Evolutionary conservation across 805 yeast species (phyloP).

Genomic region (Kazachstania bromeliacearum): DNA sequence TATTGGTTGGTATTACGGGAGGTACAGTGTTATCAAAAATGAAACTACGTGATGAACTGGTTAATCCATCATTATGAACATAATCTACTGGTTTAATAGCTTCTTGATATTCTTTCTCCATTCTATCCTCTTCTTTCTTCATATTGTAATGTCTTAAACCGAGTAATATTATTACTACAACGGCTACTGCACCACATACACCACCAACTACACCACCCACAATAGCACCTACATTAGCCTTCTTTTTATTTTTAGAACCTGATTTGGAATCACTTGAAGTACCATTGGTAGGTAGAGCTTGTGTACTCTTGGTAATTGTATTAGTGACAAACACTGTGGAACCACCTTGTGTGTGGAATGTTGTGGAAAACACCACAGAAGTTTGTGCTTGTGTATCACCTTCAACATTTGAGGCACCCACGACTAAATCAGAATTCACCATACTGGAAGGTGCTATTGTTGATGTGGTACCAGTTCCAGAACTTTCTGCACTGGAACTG

Average conservation of each 20-base stretch:
- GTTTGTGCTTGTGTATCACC: too few relatives aligned
- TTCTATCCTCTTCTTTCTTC: conserved; percentile 37
- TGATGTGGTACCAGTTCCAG: neutral
- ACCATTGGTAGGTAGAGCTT: conserved; percentile 11
- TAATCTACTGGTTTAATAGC: conserved; percentile 41
- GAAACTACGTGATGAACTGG: conserved; percentile 6
- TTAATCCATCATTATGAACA: conserved; percentile 4
- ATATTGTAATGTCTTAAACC: conserved; percentile 31
- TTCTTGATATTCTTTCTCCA: conserved; percentile 49
- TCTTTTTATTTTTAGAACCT: conserved; percentile 6
- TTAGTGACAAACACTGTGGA: conserved; percentile 23
- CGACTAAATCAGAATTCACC: neutral
- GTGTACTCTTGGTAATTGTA: conserved; percentile 15
- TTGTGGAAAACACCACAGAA: conserved; percentile 17
- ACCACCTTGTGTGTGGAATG: conserved; percentile 24
- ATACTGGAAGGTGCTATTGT: neutral
- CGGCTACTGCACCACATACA: conserved; percentile 36
- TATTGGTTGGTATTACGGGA: neutral
- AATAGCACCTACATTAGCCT: conserved; percentile 41
- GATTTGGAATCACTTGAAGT: conserved; percentile 4
- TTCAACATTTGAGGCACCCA: conserved; percentile 1
- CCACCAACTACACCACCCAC: conserved; percentile 59
- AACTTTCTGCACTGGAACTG: neutral
- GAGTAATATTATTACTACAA: conserved; percentile 34
- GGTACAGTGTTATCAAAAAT: conserved; percentile 4